phyloP scores from a whole-genome alignment of 108 stramenopile species.

The Discostella stelligeroides region DNA sequence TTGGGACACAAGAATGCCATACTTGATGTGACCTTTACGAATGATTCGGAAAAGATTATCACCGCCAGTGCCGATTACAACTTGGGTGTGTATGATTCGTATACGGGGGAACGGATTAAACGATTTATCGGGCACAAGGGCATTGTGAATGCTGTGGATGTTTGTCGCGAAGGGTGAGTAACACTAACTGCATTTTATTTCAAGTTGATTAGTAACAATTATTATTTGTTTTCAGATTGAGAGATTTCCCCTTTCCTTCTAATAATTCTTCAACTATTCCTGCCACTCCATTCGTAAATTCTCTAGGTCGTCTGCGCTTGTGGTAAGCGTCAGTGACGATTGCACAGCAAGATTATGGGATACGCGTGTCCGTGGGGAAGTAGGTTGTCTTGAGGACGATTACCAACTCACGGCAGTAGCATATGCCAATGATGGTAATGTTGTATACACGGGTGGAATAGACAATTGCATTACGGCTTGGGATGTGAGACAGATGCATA shows the following conservation, averaged over 20 bases:
- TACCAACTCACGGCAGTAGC: conserved; percentile 86
- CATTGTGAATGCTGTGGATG: conserved; percentile 68
- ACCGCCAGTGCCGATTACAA: conserved; percentile 86
- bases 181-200: not conserved
- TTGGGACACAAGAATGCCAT: conserved; percentile 91
- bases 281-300: not conserved
- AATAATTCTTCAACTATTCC: not conserved
- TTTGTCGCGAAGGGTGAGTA: conserved; percentile 36
- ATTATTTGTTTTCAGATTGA: not conserved
- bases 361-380: conserved; percentile 56
- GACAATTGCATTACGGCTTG: conserved; percentile 84
- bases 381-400: conserved; percentile 48
- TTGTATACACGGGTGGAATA: conserved; percentile 83
- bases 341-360: conserved; percentile 81
- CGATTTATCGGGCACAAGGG: conserved; percentile 62
- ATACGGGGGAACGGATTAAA: conserved; percentile 59
- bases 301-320: conserved; percentile 32
- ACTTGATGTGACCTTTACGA: conserved; percentile 72
- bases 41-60: conserved; percentile 56
- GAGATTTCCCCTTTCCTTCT: not conserved
- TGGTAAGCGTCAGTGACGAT: conserved; percentile 83
- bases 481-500: conserved; percentile 72
- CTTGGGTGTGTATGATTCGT: conserved; percentile 71
- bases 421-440: conserved; percentile 59
- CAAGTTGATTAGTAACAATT: too few species aligned